phyloP scores from a whole-genome alignment of 2,329 filamentous ascomycete species.

The Aspergillus sp. region DNA sequence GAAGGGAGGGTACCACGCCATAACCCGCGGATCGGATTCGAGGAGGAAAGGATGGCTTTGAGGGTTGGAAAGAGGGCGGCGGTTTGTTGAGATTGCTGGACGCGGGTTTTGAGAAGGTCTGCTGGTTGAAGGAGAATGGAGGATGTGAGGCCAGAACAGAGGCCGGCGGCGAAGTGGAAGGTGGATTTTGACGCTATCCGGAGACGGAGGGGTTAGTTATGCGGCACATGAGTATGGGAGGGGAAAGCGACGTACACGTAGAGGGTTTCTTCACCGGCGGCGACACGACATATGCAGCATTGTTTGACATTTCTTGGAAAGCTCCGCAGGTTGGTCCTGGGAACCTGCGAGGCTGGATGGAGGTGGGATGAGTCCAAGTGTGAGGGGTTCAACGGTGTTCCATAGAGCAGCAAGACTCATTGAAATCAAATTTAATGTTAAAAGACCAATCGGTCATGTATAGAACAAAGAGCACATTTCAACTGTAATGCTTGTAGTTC shows the following conservation, averaged over 20 bases:
- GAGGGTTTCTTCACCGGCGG: constrained; percentile 25
- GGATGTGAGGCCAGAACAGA: constrained; percentile 78
- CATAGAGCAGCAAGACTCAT: background rate
- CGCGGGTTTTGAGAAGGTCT: constrained; percentile 91
- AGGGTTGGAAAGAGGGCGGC: constrained; percentile 64
- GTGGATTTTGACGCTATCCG: constrained; percentile 38
- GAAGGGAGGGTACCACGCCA: constrained; percentile 93
- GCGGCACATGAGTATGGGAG: background rate
- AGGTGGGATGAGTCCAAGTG: background rate
- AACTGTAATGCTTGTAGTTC: background rate
- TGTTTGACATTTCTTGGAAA: constrained; percentile 23
- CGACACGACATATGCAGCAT: constrained; percentile 21
- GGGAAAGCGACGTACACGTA: constrained; percentile 18
- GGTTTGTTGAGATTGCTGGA: constrained; percentile 71
- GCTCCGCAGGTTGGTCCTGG: constrained; percentile 5
- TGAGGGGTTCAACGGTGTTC: background rate
- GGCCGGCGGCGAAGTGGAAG: constrained; percentile 83
- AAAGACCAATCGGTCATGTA: background rate
- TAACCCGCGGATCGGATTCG: constrained; percentile 63
- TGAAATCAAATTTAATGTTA: too few relatives aligned
- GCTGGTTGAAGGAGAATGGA: constrained; percentile 89
- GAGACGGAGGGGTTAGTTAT: background rate
- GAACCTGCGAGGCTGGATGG: background rate
- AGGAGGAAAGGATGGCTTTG: constrained; percentile 60
- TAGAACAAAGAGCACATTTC: background rate